Base-by-base conservation (phyloP, 495 filamentous ascomycete genomes). In the Lepraria neglecta region DNA sequence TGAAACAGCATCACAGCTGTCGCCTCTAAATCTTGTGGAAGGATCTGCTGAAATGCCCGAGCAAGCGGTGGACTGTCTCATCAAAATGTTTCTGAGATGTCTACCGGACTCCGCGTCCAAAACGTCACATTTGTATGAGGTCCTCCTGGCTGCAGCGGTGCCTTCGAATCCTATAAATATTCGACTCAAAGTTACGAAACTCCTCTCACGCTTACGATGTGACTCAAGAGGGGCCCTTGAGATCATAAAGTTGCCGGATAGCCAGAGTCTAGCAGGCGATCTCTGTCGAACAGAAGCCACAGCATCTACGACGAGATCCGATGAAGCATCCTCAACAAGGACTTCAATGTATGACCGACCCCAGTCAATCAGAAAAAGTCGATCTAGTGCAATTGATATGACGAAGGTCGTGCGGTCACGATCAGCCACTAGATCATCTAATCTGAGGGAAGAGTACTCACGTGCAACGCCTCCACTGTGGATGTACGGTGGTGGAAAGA, bases 131-230 rank as follows among this genome's bases (percentile, higher is more conserved):
- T 73, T 94, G 2, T 74, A 91, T 53, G 76, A 82, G 30, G 77
- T 80, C 12, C 87, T 96, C 64, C 82, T 92, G 56, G 80, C 78
- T 42, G 79, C 55, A 84, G 90, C 52, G 77, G 84, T 28, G 79
- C 85, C 1, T 78, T 24, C 53, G 24, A 58, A 84, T 44, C 70
- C 76, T 44, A 75, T 80, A 10, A 87, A 90, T 72, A 84, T 90
- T 50, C 87, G 90, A 12, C 74, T 97, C 28, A 87, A 85, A 11
- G 87, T 87, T 4, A 82, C 96, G 76, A 95, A 90, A 67, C 73
- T 96, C 48, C 76, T 97, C 7, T 91, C 94, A 68, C 84, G 92
- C 24, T 74, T 97, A 21, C 82, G 92, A 54, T 89, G 89, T 31
- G 89, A 96, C 69, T 87, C 84, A 35, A 81, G 85, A 17, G 80